Percentiles rank a stretch among this genome's conserved stretches.
Conservation (phyloP, 2,329 filamentous ascomycete species). For the Sordariomycetes sp. region DNA sequence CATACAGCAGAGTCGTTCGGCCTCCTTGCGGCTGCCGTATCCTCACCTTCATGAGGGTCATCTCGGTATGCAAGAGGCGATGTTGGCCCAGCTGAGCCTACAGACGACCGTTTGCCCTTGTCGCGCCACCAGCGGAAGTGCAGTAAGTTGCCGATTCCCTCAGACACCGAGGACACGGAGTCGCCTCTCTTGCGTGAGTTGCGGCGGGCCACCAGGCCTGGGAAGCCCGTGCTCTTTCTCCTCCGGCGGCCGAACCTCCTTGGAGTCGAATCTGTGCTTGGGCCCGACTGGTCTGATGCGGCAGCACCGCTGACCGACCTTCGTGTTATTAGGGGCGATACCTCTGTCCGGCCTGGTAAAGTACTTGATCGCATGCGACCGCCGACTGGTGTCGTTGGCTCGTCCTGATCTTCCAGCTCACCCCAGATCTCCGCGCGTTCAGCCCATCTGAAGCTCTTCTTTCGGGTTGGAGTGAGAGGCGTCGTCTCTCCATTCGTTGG, state of each 20-base stretch:
- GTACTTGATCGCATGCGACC: constrained; percentile 38
- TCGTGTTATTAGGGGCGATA: constrained; percentile 10
- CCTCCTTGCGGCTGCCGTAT: constrained; percentile 7
- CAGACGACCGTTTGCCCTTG: constrained; percentile 9
- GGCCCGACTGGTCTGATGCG: constrained; percentile 15
- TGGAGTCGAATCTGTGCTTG: constrained; percentile 18
- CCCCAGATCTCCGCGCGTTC: constrained; percentile 81
- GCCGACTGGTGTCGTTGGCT: constrained; percentile 27
- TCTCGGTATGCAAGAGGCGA: constrained; percentile 10
- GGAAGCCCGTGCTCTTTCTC: constrained; percentile 52
- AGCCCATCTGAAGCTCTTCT: constrained; percentile 45
- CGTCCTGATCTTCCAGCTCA: constrained; percentile 69
- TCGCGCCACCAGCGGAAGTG: constrained; percentile 45
- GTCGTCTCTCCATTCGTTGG: constrained; percentile 26
- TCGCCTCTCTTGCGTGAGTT: constrained; percentile 27
- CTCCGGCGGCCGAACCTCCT: constrained; percentile 30
- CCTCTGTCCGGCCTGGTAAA: constrained; percentile 25
- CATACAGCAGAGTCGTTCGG: constrained; percentile 22
- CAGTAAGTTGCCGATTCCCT: constrained; percentile 41
- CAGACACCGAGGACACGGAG: constrained; percentile 37
- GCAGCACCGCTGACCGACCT: constrained; percentile 19
- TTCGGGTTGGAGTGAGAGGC: constrained; percentile 29
- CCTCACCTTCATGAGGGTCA: constrained; percentile 8
- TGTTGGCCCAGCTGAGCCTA: constrained; percentile 3
- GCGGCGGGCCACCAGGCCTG: constrained; percentile 47